Evolutionary conservation across 2,329 filamentous ascomycete genomes (phyloP).

Genomic region (Colletotrichum sp.): DNA sequence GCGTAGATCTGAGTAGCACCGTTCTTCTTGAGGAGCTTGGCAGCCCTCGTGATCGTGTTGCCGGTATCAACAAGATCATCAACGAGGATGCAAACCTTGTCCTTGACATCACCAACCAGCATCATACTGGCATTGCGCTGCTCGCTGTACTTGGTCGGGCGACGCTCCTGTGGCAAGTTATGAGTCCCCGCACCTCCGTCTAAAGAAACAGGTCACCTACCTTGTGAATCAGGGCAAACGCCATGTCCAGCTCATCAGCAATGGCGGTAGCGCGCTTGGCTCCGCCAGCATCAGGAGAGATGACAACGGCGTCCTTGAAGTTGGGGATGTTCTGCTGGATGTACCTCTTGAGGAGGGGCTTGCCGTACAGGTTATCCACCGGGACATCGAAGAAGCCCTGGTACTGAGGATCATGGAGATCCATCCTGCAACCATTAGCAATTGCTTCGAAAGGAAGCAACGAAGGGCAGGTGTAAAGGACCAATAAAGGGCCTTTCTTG

Average conservation of each 20-base stretch:
- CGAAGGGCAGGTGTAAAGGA: not conserved
- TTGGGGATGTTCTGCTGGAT: conserved; percentile 84
- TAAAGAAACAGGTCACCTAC: conserved; percentile 49
- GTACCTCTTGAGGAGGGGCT: conserved; percentile 73
- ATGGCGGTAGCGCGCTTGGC: conserved; percentile 96
- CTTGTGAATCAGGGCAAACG: conserved; percentile 98
- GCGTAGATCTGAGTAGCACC: conserved; percentile 92
- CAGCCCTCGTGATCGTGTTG: conserved; percentile 95
- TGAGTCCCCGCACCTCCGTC: not conserved
- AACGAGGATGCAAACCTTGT: conserved; percentile 85
- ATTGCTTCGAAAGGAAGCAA: conserved; percentile 15
- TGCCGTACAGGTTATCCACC: conserved; percentile 95
- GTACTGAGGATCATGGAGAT: conserved; percentile 94
- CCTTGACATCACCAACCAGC: conserved; percentile 85
- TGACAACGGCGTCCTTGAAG: conserved; percentile 86
- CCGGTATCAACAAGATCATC: conserved; percentile 96
- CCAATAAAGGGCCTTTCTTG: not conserved
- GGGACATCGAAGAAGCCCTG: conserved; percentile 99
- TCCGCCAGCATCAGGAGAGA: conserved; percentile 94
- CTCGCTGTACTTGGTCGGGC: conserved; percentile 85
- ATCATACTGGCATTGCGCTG: conserved; percentile 95
- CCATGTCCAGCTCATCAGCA: conserved; percentile 89
- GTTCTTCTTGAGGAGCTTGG: conserved; percentile 95
- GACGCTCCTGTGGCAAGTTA: conserved; percentile 70
- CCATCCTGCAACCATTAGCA: conserved; percentile 62